Conservation (phyloP, 495 filamentous ascomycete genomes). For the Baudoinia panamericana region DNA sequence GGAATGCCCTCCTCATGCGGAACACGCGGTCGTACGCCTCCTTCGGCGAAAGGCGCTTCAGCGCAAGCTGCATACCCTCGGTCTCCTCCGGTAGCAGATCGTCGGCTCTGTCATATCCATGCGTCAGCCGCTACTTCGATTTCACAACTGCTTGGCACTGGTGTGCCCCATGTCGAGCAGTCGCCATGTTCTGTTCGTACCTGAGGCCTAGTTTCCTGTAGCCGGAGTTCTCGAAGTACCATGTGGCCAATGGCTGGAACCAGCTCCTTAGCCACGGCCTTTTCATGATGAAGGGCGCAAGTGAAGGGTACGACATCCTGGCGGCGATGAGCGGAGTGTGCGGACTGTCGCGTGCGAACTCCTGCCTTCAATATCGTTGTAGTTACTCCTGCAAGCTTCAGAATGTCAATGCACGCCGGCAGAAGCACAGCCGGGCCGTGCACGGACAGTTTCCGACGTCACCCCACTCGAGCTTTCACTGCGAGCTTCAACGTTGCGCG, state of each 20-base stretch:
- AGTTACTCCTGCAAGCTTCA: neutral
- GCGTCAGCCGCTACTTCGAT: neutral
- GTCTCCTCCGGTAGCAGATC: slow-evolving; percentile 86
- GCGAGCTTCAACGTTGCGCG: no score
- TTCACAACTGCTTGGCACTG: neutral
- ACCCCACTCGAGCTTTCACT: no score
- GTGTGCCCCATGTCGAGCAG: neutral
- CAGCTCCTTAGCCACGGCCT: slow-evolving; percentile 71
- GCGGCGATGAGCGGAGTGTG: slow-evolving; percentile 10
- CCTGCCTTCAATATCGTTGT: neutral
- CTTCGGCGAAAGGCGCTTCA: slow-evolving; percentile 81
- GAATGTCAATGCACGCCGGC: no score
- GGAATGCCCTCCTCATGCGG: slow-evolving; percentile 87
- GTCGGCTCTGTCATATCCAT: slow-evolving; percentile 50
- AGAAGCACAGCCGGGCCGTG: no score
- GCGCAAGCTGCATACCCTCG: slow-evolving; percentile 68
- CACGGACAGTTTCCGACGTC: no score
- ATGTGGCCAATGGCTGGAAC: slow-evolving; percentile 64
- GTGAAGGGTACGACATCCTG: slow-evolving; percentile 60
- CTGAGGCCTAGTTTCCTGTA: slow-evolving; percentile 86
- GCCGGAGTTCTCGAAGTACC: slow-evolving; percentile 75
- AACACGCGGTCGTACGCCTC: slow-evolving; percentile 92
- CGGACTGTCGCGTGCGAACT: neutral
- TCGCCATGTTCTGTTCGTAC: slow-evolving; percentile 38
- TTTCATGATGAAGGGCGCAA: slow-evolving; percentile 59